These are phyloP conservation scores for Adansonia digitata DNA, from an alignment of 345 rosid genomes.

Conservation along the genomic window DNA sequence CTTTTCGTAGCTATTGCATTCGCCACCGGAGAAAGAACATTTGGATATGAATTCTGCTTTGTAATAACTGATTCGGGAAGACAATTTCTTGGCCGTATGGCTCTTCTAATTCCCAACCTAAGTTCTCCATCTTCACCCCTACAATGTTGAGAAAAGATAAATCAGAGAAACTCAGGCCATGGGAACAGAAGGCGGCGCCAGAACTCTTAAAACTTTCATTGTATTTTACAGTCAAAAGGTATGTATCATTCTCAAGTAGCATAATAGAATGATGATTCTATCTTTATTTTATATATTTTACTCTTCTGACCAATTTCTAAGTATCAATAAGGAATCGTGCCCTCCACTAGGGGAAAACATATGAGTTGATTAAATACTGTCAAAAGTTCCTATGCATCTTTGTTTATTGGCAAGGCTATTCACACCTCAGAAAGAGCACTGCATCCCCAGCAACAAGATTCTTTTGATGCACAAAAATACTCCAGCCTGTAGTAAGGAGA, in stretches of 20 bases:
- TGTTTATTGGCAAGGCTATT: not conserved
- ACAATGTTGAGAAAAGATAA: conserved; percentile 13
- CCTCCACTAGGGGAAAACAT: not conserved
- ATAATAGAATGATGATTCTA: not conserved
- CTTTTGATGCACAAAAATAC: conserved; percentile 93
- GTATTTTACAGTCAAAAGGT: not conserved
- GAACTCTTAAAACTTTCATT: not conserved
- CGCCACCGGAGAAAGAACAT: conserved; percentile 56
- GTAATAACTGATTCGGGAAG: conserved; percentile 62
- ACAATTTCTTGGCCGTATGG: conserved; percentile 57
- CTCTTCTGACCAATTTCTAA: not conserved
- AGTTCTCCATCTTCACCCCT: conserved; percentile 95
- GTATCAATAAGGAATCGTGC: not conserved
- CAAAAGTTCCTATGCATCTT: conserved; percentile 3
- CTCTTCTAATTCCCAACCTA: conserved; percentile 90
- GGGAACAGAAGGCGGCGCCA: not conserved
- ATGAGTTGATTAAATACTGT: not conserved
- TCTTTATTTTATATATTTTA: not conserved
- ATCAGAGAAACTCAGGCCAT: conserved; percentile 17
- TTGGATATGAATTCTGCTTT: conserved; percentile 46
- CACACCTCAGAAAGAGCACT: conserved; percentile 86
- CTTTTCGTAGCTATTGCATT: conserved; percentile 62
- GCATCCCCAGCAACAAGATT: conserved; percentile 99
- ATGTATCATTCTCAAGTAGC: not conserved
- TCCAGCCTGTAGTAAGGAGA: conserved; percentile 99